Evolutionary conservation across 1,284 basidiomycete genomes (phyloP).

Genomic region (Volvariella volvacea): DNA sequence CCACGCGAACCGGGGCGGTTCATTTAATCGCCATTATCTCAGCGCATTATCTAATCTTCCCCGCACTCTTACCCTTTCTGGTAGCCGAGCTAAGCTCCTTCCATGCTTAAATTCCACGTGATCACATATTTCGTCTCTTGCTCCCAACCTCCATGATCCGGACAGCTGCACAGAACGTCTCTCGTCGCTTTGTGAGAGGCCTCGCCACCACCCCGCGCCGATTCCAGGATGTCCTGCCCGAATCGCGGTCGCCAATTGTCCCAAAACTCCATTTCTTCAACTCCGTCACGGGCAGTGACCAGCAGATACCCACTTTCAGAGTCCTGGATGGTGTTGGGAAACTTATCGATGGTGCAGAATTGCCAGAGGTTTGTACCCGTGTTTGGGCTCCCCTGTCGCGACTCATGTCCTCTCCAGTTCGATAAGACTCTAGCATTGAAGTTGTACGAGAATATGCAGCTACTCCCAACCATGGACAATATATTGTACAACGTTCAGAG

Average conservation of each 20-base stretch:
- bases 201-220: constrained; percentile 13
- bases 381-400: background rate
- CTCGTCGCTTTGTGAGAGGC: constrained; percentile 14
- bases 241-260: constrained; percentile 60
- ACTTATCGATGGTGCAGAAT: constrained; percentile 61
- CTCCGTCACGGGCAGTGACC: constrained; percentile 51
- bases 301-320: constrained; percentile 75
- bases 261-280: constrained; percentile 72
- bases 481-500: constrained; percentile 88
- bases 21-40: no score
- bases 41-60: no score
- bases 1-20: no score
- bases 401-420: constrained; percentile 39
- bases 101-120: constrained; percentile 20
- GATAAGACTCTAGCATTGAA: constrained; percentile 65
- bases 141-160: constrained; percentile 27
- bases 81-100: background rate
- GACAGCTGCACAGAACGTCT: constrained; percentile 9
- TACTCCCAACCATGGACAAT: constrained; percentile 83
- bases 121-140: constrained; percentile 11
- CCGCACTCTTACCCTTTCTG: no score
- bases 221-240: constrained; percentile 45
- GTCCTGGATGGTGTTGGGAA: constrained; percentile 75
- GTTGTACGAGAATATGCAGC: constrained; percentile 80
- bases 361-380: constrained; percentile 54